Evolutionary conservation across 2,329 filamentous ascomycete species (phyloP).

Genomic region (Aureobasidium sp.): DNA sequence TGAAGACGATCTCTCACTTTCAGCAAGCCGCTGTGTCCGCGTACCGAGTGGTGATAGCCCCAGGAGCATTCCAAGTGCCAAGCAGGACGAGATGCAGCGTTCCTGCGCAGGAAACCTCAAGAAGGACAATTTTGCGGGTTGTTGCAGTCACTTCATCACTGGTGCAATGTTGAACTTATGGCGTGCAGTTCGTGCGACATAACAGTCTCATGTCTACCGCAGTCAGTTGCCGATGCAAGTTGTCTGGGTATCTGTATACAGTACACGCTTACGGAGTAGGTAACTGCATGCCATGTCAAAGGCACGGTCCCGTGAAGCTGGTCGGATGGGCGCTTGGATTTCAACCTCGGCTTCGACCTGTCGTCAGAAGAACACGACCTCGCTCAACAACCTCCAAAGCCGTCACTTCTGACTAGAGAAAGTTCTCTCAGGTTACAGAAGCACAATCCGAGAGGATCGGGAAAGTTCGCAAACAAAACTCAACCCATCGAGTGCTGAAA

Average conservation of each 20-base stretch:
- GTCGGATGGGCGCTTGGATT: neutral
- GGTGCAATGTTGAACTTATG: conserved; percentile 2
- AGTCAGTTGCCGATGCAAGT: neutral
- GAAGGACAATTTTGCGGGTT: neutral
- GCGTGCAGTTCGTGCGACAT: neutral
- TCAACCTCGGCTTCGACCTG: neutral
- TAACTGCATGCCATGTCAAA: neutral
- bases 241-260: neutral
- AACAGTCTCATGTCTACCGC: neutral
- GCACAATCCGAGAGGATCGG: neutral
- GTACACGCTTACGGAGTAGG: neutral
- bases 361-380: neutral
- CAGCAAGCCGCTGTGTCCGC: neutral
- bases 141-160: neutral
- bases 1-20: neutral
- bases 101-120: neutral
- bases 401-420: neutral
- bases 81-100: neutral
- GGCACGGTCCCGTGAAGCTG: neutral
- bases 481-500: neutral
- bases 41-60: neutral
- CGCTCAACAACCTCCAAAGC: neutral
- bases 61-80: neutral
- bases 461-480: neutral
- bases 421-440: neutral